These are phyloP conservation scores for Coemansia sp. DNA, from an alignment of 192 early-diverging fungal genomes.

Conservation along the genomic window DNA sequence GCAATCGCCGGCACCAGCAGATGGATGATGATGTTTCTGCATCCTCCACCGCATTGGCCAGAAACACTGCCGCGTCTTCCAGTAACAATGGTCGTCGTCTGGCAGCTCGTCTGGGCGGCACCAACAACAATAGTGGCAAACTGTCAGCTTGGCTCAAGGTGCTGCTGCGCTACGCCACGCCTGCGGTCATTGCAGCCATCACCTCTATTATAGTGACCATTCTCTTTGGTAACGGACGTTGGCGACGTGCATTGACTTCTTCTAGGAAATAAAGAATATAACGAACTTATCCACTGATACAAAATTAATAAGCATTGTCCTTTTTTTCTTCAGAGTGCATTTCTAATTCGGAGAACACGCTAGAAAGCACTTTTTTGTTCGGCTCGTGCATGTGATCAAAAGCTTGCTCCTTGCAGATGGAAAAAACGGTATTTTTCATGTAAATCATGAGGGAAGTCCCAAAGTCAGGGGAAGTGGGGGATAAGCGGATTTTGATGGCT, in stretches of 20 bases:
- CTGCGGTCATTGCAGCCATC: constrained; percentile 43
- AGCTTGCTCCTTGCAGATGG: too few species aligned
- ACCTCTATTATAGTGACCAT: constrained; percentile 24
- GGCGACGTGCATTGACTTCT: neutral
- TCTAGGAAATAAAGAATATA: too few species aligned
- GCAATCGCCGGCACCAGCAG: neutral
- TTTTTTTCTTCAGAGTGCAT: too few species aligned
- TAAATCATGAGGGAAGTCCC: too few species aligned
- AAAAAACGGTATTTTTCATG: too few species aligned
- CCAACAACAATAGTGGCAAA: neutral
- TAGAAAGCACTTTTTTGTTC: too few species aligned
- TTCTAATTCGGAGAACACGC: too few species aligned
- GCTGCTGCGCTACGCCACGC: constrained; percentile 34
- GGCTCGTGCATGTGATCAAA: too few species aligned
- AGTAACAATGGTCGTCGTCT: neutral
- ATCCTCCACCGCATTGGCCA: neutral
- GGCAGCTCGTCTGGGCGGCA: neutral
- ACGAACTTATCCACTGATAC: too few species aligned
- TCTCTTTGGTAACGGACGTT: constrained; percentile 3
- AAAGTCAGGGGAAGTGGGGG: too few species aligned
- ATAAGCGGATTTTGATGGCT: too few species aligned
- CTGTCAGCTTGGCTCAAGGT: constrained; percentile 33
- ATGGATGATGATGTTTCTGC: neutral
- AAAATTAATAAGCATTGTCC: too few species aligned
- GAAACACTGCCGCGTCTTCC: neutral